phyloP scores from a whole-genome alignment of 495 filamentous ascomycete genomes.

The Neurospora sp. region DNA sequence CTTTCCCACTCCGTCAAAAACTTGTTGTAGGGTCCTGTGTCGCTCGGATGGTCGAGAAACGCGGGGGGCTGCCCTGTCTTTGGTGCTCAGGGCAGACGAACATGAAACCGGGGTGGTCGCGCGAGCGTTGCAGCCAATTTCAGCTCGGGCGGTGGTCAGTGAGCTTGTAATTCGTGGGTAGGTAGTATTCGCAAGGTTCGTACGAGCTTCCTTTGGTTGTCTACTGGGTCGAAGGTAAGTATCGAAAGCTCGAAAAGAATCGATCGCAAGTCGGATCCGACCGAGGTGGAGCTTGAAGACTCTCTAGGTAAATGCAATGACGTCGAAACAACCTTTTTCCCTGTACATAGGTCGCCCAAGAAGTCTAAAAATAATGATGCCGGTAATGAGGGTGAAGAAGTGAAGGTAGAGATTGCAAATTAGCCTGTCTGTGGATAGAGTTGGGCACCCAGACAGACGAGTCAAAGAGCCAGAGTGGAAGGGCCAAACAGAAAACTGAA shows the following conservation, averaged over 20 bases:
- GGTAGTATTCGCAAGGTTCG: not conserved
- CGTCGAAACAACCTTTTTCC: not conserved
- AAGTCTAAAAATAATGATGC: not conserved
- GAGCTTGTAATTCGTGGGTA: not conserved
- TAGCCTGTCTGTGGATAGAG: not conserved
- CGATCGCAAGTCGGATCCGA: not conserved
- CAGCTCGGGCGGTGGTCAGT: not conserved
- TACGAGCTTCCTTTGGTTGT: not conserved
- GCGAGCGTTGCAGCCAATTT: constrained; percentile 9
- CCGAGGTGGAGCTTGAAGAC: not conserved
- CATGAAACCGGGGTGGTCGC: constrained; percentile 13
- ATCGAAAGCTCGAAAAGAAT: not conserved
- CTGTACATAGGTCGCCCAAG: not conserved
- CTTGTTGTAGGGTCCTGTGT: not conserved
- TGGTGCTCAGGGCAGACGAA: constrained; percentile 4
- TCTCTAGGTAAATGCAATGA: not conserved
- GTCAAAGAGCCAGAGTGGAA: not conserved
- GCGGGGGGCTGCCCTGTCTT: constrained; percentile 5
- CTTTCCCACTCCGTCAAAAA: not conserved
- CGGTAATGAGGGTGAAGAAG: not conserved
- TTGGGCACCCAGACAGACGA: not conserved
- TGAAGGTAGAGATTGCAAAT: not conserved
- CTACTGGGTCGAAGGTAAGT: not conserved
- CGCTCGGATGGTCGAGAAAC: not conserved
- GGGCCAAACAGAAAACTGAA: not conserved